Evolutionary conservation across 2,329 filamentous ascomycete genomes (phyloP).

Genomic region (Phaeosphaeriaceae sp.): DNA sequence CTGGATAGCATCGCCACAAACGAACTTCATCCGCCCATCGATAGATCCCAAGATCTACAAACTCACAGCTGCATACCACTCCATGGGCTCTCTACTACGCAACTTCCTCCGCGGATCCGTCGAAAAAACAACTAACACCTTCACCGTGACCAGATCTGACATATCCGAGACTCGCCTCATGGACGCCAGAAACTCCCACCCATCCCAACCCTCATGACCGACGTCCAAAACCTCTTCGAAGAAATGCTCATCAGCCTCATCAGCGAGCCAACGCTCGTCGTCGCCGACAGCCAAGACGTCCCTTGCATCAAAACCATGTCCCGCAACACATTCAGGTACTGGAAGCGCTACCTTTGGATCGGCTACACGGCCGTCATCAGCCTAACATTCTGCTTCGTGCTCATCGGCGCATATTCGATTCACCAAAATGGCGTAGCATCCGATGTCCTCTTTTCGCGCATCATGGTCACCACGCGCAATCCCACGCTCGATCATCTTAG

Average conservation of each 20-base stretch:
- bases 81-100: constrained; percentile 41
- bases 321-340: constrained; percentile 41
- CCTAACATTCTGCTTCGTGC: constrained; percentile 34
- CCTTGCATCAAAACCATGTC: constrained; percentile 35
- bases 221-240: constrained; percentile 43
- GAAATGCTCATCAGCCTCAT: constrained; percentile 48
- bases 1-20: constrained; percentile 21
- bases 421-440: constrained; percentile 45
- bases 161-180: constrained; percentile 45
- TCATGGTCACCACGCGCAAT: constrained; percentile 48
- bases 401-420: constrained; percentile 43
- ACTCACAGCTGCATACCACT: constrained; percentile 40
- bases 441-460: constrained; percentile 46
- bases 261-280: constrained; percentile 39
- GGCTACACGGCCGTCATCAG: constrained; percentile 45
- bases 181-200: constrained; percentile 35
- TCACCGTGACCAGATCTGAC: constrained; percentile 41
- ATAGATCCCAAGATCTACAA: constrained; percentile 37
- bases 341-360: constrained; percentile 41
- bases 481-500: constrained; percentile 46
- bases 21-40: constrained; percentile 34
- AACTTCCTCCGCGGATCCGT: constrained; percentile 46
- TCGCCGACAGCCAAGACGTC: constrained; percentile 28
- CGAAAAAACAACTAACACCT: constrained; percentile 19
- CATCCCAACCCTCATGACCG: constrained; percentile 34